Evolutionary conservation across 305 asterid species (phyloP), one percentile per base, ranked within the genome.

Genomic region (Coffea humblotiana): DNA sequence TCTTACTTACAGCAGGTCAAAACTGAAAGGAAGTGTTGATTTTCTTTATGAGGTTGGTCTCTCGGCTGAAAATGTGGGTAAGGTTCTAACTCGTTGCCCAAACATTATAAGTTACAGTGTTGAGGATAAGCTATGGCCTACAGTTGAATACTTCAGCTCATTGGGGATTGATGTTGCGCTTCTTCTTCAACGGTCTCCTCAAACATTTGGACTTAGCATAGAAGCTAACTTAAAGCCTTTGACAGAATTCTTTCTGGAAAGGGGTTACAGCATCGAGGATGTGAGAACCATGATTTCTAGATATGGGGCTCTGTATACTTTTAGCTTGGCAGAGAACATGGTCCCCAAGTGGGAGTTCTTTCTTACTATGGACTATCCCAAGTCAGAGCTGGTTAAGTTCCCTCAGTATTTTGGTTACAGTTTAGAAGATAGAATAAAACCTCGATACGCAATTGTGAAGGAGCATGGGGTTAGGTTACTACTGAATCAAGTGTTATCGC

Each of bases 351-450:
- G 98, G 98, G 91, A 93, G 67, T 93, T 92, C 84, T 95, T 87
- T 78, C 77, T 86, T 77, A 91, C 92, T 25, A 95, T 83, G 91
- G 92, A 80, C 32, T 95, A 92, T 84, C 96, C 97, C 0, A 88
- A 84, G 67, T 83, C 94, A 0, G 97, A 93, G 61, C 78, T 95
- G 84, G 88, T 93, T 16, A 95, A 95, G 75, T 93, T 95, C 83
- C 99, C 98, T 25, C 97, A 95, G 65, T 95, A 91, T 82, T 95
- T 95, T 68, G 97, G 99, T 75, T 95, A 95, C 84, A 93, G 96
- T 79, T 88, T 93, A 68, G 93, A 91, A 80, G 94, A 85, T 40
- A 89, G 98, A 87, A 95, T 93, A 85, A 95, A 92, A 78, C 98
- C 95, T 9, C 85, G 99, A 89, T 92, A 87, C 61, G 89, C 86